Base-by-base conservation (phyloP, 345 rosid species). In the Ceriops decandra region DNA sequence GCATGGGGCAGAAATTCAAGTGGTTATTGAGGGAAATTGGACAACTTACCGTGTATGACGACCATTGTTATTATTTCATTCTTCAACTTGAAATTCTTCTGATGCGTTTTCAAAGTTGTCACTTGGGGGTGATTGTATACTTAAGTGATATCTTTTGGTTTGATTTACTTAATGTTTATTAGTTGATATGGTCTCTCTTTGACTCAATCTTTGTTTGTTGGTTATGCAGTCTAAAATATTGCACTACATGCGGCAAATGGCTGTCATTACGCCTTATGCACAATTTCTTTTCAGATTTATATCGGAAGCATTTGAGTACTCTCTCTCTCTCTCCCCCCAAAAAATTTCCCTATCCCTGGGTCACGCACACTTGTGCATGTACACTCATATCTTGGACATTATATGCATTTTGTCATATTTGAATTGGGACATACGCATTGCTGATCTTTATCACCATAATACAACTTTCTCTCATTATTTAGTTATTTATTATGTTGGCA, bases 161-260 rank as follows among this genome's bases (percentile, higher is more conserved):
- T 3, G 49, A 13, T 42, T 42, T 42, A 13, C 49, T 13, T 42
- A 42, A 13, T 13, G 49, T 42, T 42, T 42, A 56, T 56, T 21
- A 16, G 30, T 56, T 0, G 9, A 4, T 60, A 36, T 27, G 52
- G 32, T 61, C 36, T 66, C 13, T 52, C 46, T 51, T 68, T 20
- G 57, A 52, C 32, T 70, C 52, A 68, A 33, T 62, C 16, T 66
- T 52, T 52, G 33, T 62, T 52, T 81, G 46, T 63, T 75, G 46
- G 64, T 64, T 69, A 42, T 85, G 78, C 88, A 91, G 98, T 91
- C 97, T 56, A 93, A 93, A 81, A 93, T 93, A 81, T 84, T 91
- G 88, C 98, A 93, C 78, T 93, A 88, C 77, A 89, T 93, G 96
- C 85, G 98, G 73, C 97, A 93, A 75, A 93, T 93, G 98, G 98